Evolutionary conservation across 345 rosid genomes (phyloP).

Genomic region (Moricandia moricandioides): DNA sequence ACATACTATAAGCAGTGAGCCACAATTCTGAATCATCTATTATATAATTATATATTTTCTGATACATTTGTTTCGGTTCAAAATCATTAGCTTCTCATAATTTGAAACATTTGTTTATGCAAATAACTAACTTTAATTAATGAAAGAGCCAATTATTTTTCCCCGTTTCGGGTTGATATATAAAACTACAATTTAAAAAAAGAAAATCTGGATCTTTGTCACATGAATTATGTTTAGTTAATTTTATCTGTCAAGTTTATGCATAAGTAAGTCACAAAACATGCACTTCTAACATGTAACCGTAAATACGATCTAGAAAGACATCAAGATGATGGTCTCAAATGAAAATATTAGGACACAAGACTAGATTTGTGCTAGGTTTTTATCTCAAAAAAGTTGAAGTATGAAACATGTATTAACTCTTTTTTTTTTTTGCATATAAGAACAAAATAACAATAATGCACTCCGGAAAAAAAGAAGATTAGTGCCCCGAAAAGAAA

Average conservation of each 20-base stretch:
- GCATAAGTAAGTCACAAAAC: neutral
- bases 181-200: too few relatives aligned
- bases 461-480: neutral
- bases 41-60: constrained; percentile 5
- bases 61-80: neutral
- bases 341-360: constrained; percentile 2
- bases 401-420: neutral
- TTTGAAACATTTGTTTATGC: neutral
- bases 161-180: too few relatives aligned
- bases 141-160: neutral
- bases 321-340: neutral
- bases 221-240: neutral
- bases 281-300: neutral
- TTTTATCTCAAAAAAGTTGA: neutral
- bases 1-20: constrained; percentile 15
- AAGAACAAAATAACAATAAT: constrained; percentile 15
- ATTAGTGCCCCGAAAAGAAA: neutral
- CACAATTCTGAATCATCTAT: constrained; percentile 13
- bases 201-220: neutral
- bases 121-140: neutral
- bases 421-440: neutral
- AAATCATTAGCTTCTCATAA: neutral
- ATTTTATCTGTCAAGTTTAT: neutral
- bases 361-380: neutral
- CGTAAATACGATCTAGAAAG: neutral